Evolutionary conservation across 768 basidiomycete species (phyloP), one percentile per base, ranked within the genome.

Genomic region (Clitopilus hobsonii): DNA sequence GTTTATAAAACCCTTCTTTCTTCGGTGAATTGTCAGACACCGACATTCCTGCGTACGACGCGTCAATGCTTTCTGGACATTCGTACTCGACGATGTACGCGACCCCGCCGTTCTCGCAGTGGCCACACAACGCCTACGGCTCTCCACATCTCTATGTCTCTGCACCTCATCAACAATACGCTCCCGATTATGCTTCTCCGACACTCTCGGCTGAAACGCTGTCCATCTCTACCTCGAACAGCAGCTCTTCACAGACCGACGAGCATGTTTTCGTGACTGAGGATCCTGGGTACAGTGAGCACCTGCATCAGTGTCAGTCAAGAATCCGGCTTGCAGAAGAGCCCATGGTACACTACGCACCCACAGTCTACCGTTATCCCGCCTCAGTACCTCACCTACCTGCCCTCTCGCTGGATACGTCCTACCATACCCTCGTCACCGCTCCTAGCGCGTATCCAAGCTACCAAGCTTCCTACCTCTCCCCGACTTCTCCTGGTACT

Each of bases 201-300:
- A 32, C 56, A 2, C 52, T 54, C 27, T 60, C 63, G 0, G 38
- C 32, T 28, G 56, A 60, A 18, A 53, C 54, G 27, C 16, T 59
- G 29, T 58, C 61, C 5, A 58, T 57, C 20, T 63, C 60, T 27
- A 59, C 59, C 16, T 63, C 60, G 32, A 51, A 60, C 6, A 58
- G 60, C 25, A 59, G 54, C 38, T 45, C 41, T 3, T 63, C 62
- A 16, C 50, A 59, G 16, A 69, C 65, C 7, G 69, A 70, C 54
- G 74, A 75, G 28, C 55, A 61, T 47, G 41, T 60, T 30, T 66
- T 71, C 56, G 60, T 67, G 48, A 73, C 74, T 54, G 72, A 74
- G 52, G 73, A 75, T 63, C 75, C 74, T 30, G 67, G 69, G 56
- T 76, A 71, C 55, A 59, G 57, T 54, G 75, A 76, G 58, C 74